Evolutionary conservation across 1,139 yeast genomes (phyloP).

Genomic region (Blastobotrys buckinghamii): DNA sequence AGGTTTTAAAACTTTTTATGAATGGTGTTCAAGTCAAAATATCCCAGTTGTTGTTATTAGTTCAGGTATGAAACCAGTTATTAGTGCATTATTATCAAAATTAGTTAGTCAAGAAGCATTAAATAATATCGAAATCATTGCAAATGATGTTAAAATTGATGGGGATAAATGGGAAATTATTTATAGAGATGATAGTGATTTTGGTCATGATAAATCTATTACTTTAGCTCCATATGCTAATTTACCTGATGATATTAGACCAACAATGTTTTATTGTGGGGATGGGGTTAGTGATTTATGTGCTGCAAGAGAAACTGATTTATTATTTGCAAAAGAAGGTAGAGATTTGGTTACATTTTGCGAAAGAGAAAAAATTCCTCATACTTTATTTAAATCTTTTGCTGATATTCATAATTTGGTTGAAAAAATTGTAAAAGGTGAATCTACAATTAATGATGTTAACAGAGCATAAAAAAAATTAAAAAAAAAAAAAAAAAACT

Average conservation of each 20-base stretch:
- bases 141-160: constrained; percentile 61
- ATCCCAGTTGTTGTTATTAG: constrained; percentile 75
- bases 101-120: constrained; percentile 76
- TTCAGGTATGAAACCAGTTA: constrained; percentile 90
- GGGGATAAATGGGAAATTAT: constrained; percentile 69
- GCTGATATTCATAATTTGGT: constrained; percentile 61
- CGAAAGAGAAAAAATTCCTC: constrained; percentile 72
- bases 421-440: constrained; percentile 42
- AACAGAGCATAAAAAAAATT: constrained; percentile 2
- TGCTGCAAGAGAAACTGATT: constrained; percentile 92
- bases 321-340: constrained; percentile 89
- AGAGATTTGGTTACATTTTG: constrained; percentile 85
- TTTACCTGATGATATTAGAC: constrained; percentile 39
- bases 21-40: constrained; percentile 64
- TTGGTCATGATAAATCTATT: constrained; percentile 91
- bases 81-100: constrained; percentile 63
- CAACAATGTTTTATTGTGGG: constrained; percentile 82
- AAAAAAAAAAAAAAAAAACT: neutral
- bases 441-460: constrained; percentile 34
- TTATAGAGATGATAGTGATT: constrained; percentile 76
- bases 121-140: constrained; percentile 66
- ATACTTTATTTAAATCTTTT: constrained; percentile 72
- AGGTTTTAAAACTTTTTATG: constrained; percentile 76
- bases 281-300: constrained; percentile 95
- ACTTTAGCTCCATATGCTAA: constrained; percentile 63